phyloP scores from a whole-genome alignment of 345 rosid species.

The Arabis hirsuta region DNA sequence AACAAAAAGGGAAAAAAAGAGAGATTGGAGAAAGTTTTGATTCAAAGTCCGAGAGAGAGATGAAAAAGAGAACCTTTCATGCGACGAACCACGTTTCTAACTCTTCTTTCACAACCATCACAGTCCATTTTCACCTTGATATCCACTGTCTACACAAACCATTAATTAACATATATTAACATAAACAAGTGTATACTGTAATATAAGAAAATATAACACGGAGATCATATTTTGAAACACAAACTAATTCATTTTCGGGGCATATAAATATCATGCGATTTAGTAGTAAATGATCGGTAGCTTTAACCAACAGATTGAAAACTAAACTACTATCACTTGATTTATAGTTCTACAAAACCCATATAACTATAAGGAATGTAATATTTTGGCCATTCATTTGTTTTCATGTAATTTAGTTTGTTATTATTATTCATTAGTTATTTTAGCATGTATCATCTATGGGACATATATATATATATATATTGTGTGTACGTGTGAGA shows the following conservation, averaged over 20 bases:
- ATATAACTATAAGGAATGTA: too few relatives aligned
- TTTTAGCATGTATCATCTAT: not conserved
- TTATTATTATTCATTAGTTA: not conserved
- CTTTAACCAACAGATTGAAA: not conserved
- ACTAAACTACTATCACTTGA: not conserved
- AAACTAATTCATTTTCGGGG: not conserved
- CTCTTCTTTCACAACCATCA: slow-evolving; percentile 96
- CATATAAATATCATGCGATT: not conserved
- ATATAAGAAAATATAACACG: not conserved
- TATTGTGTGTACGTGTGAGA: too few relatives aligned
- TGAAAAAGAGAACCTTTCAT: slow-evolving; percentile 66
- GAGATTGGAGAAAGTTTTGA: slow-evolving; percentile 36
- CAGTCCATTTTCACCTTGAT: slow-evolving; percentile 99
- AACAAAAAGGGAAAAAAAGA: slow-evolving; percentile 31
- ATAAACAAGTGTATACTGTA: slow-evolving; percentile 4
- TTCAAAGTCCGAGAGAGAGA: slow-evolving; percentile 34
- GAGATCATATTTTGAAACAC: not conserved
- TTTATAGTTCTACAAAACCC: too few relatives aligned
- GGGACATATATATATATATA: not conserved
- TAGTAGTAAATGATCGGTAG: not conserved
- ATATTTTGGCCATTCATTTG: not conserved
- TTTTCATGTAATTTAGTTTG: not conserved
- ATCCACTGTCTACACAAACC: slow-evolving; percentile 76
- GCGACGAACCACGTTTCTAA: slow-evolving; percentile 65
- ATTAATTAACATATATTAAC: not conserved